Evolutionary conservation across 1,284 basidiomycete species (phyloP), one percentile per base, ranked within the genome.

Genomic region (Paramarasmius palmivorus): DNA sequence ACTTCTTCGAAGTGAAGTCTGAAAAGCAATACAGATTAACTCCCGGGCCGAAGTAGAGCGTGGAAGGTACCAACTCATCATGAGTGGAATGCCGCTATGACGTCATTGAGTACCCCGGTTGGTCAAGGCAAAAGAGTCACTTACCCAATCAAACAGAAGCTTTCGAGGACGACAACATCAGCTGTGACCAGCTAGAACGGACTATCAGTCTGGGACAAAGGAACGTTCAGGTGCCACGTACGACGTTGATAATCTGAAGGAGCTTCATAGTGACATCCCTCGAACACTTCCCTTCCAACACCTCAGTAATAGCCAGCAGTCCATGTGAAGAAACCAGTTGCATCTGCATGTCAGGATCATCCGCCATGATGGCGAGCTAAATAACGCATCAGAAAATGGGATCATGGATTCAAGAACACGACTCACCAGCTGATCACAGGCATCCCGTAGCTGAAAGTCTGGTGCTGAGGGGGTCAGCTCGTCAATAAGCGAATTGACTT

Each of bases 1-100:
- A 94, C 64, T 91, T 93, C 75, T 97, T 98, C 8, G 93, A 94
- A 0, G 95, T 96, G 66, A 96, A 98, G 37, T 86, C 86, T 88
- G 59, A 12, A 45, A 17, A 48, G 29, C 57, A 48, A 51, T 60
- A 52, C 59, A 53, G 41, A 34, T 25, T 35, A 59, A 58, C 38
- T 17, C 25, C 34, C 8, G 37, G 52, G 25, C 29, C 51, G 32
- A 29, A 20, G 34, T 48, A 48, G 9, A 41, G 3, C n/a, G 36
- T 45, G 3, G 32, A 35, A 9, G 17, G 20, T 32, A 72, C 80
- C 56, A 61, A 92, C 92, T 83, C 84, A 95, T 94, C 74, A 95
- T 88, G 26, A 95, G 90, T 19, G 93, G 93, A 58, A 95, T 95
- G 22, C 93, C 93, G 40, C 91, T 88, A 49, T 15, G 53, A 12